Evolutionary conservation across 768 basidiomycete species (phyloP).

Genomic region (Rhodosporidiobolus sp.): DNA sequence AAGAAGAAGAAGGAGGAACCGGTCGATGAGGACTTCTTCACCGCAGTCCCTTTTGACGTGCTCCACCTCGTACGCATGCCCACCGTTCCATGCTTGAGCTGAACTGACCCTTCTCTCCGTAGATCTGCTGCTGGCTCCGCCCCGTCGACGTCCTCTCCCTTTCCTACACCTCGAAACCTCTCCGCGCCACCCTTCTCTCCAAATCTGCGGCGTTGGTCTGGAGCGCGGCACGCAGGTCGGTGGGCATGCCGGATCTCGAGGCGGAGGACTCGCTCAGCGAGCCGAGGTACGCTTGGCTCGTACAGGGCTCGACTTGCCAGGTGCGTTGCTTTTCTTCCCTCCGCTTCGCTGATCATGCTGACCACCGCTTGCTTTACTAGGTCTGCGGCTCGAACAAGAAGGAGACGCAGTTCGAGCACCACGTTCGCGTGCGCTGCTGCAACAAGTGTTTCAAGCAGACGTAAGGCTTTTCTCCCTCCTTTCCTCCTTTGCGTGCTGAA

Average conservation of each 20-base stretch:
- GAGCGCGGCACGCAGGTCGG: not conserved
- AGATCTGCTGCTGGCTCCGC: not conserved
- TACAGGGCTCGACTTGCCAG: not conserved
- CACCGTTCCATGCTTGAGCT: no score
- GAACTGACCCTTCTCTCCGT: not conserved
- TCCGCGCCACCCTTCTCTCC: not conserved
- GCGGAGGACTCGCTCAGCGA: not conserved
- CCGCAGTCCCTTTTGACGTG: not conserved
- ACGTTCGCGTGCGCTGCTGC: not conserved
- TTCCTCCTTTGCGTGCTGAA: not conserved
- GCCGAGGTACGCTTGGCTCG: not conserved
- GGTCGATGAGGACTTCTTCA: not conserved
- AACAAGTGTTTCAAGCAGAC: not conserved
- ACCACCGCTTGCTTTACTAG: not conserved
- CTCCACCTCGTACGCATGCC: not conserved
- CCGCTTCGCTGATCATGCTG: not conserved
- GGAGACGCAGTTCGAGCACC: not conserved
- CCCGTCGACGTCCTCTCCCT: not conserved
- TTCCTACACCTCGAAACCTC: not conserved
- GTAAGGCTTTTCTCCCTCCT: not conserved
- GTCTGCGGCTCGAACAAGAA: not conserved
- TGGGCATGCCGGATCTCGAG: not conserved
- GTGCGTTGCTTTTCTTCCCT: not conserved
- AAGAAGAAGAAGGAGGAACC: not conserved
- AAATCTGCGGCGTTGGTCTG: not conserved